Base-by-base conservation (phyloP, 1,284 basidiomycete species). In the Athelia psychrophila region DNA sequence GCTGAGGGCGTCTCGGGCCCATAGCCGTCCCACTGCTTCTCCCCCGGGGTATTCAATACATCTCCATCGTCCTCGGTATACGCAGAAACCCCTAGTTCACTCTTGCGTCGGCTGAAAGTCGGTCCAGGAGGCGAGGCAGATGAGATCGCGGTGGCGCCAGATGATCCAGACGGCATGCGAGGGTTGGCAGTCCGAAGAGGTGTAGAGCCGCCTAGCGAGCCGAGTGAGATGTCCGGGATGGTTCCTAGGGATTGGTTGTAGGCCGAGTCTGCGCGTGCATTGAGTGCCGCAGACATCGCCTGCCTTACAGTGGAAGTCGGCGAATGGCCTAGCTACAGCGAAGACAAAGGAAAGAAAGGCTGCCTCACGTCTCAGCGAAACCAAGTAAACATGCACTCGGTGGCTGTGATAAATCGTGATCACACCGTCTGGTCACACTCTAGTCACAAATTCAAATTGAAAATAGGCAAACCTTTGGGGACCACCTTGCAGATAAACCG, bases 141-240 rank as follows among this genome's bases (percentile, higher is more conserved):
- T 1, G 81, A 83, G 3, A 73, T 74, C 0, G 80, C 81, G 0
- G 83, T 83, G 13, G 27, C 13, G 5, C 27, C 27, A 30, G 27
- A 30, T 1, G 79, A 77, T 9, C 74, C 52, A 2, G 83, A 84
- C 2, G 80, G 77, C 3, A 79, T 68, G 19, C 81, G 77, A 35
- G 76, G 62, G 32, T 71, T 72, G 55, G 75, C 65, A 3, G 73
- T 77, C 15, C 27, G 27, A 13, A 30, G 27, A 30, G 83, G 83
- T 0, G 83, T 83, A 5, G 78, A 79, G 58, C 83, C 77, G n/a
- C 71, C 75, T 10, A 83, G 66, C 2, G 83, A 84, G 47, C 79
- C 81, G 0, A 87, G 72, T 2, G 85, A 86, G 36, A 88, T 65
- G 59, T 88, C 86, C 13, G 80, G 81, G 46, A 79, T 78, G 0